A percentile compares a stretch with the other conserved stretches of the same genome.
These are phyloP conservation scores for Sclerospora graminicola DNA, from an alignment of 352 stramenopile species.

Conservation along the genomic window DNA sequence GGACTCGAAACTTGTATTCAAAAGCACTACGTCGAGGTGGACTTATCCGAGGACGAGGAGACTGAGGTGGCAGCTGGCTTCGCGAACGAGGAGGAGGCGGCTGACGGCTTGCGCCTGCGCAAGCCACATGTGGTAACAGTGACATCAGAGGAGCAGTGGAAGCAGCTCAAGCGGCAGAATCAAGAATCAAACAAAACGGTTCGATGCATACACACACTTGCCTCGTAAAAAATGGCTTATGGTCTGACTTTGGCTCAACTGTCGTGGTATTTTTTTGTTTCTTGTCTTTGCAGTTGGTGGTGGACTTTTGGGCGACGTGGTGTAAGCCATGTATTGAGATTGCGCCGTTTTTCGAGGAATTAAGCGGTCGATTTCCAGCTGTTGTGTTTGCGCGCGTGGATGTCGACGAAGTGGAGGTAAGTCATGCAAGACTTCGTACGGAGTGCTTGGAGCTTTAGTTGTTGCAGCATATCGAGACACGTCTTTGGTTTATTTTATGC, in stretches of 20 bases:
- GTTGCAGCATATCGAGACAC: no score
- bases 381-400: conserved; percentile 70
- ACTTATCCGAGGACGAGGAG: conserved; percentile 56
- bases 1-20: conserved; percentile 48
- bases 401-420: conserved; percentile 61
- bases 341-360: conserved; percentile 57
- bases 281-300: conserved; percentile 38
- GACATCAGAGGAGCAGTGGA: conserved; percentile 43
- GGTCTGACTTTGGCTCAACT: conserved; percentile 1
- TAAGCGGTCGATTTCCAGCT: conserved; percentile 43
- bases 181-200: conserved; percentile 34
- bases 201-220: conserved; percentile 1
- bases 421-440: neutral
- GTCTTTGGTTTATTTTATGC: no score
- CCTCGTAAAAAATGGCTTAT: neutral
- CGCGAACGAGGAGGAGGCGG: neutral
- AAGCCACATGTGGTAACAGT: conserved; percentile 41
- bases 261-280: neutral
- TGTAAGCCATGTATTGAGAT: conserved; percentile 77
- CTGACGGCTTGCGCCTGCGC: conserved; percentile 40
- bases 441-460: no score
- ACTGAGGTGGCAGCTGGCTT: conserved; percentile 10
- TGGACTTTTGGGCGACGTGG: conserved; percentile 83
- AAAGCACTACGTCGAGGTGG: conserved; percentile 74
- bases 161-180: conserved; percentile 29